Percentiles rank a stretch among this genome's conserved stretches.
These are phyloP conservation scores for Yamadazyma buinensis DNA, from an alignment of 1,139 yeast genomes.

Conservation along the genomic window DNA sequence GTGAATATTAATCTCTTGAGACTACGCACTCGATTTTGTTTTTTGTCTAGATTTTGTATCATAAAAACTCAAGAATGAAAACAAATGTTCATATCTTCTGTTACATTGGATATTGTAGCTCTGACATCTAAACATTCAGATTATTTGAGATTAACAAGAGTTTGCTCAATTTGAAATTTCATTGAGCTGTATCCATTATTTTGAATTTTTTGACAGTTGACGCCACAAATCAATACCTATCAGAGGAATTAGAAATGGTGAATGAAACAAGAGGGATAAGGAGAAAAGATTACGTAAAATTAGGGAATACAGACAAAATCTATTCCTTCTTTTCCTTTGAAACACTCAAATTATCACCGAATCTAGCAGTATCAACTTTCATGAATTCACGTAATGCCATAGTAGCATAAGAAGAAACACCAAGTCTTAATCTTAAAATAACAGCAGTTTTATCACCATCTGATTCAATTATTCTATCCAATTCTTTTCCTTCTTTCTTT, in stretches of 20 bases:
- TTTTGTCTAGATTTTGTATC: not conserved
- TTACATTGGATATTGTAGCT: too few relatives aligned
- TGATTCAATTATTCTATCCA: conserved; percentile 25
- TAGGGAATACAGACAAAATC: not conserved
- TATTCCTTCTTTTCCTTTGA: not conserved
- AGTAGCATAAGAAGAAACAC: conserved; percentile 91
- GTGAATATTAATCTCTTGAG: not conserved
- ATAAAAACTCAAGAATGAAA: too few relatives aligned
- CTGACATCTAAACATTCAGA: too few relatives aligned
- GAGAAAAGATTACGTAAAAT: not conserved
- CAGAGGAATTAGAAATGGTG: too few relatives aligned
- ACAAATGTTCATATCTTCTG: too few relatives aligned
- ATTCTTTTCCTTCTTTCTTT: conserved; percentile 29
- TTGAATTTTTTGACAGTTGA: too few relatives aligned
- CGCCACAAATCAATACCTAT: too few relatives aligned
- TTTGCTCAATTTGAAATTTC: too few relatives aligned
- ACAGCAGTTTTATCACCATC: conserved; percentile 56
- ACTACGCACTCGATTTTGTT: not conserved
- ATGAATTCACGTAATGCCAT: conserved; percentile 94
- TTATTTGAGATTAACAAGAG: too few relatives aligned
- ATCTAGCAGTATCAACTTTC: conserved; percentile 75
- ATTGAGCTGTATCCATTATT: too few relatives aligned
- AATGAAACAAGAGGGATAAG: too few relatives aligned
- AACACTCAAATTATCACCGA: conserved; percentile 21
- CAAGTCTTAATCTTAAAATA: conserved; percentile 71